Evolutionary conservation across 805 yeast genomes (phyloP).

Genomic region (Priceomyces carsonii): DNA sequence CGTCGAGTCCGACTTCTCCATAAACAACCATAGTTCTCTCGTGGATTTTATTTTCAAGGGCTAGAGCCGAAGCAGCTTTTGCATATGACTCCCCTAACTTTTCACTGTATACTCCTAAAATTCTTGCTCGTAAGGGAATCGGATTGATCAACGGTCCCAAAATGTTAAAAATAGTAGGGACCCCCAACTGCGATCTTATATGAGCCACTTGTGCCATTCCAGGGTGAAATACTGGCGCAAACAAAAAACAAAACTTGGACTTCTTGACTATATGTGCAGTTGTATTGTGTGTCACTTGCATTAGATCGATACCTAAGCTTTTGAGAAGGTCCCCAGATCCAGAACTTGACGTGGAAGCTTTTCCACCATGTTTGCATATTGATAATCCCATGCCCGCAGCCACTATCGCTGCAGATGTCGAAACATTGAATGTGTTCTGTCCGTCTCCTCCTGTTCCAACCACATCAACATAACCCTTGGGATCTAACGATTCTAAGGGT

Average conservation of each 20-base stretch:
- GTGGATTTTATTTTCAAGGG: slow-evolving; percentile 46
- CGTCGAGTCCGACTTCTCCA: slow-evolving; percentile 92
- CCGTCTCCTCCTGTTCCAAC: slow-evolving; percentile 99
- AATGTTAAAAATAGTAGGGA: slow-evolving; percentile 92
- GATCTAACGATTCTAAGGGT: slow-evolving; percentile 43
- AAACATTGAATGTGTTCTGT: slow-evolving; percentile 93
- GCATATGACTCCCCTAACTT: slow-evolving; percentile 82
- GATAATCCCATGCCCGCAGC: slow-evolving; percentile 84
- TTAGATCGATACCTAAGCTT: slow-evolving; percentile 79
- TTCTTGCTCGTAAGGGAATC: slow-evolving; percentile 73
- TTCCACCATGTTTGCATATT: slow-evolving; percentile 96
- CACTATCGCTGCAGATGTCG: slow-evolving; percentile 92
- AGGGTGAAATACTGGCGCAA: slow-evolving; percentile 93
- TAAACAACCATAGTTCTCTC: slow-evolving; percentile 80
- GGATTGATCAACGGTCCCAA: slow-evolving; percentile 95
- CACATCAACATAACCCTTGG: slow-evolving; percentile 70
- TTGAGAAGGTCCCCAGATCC: slow-evolving; percentile 92
- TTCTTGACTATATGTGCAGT: slow-evolving; percentile 59
- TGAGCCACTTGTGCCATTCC: slow-evolving; percentile 84
- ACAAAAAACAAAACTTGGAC: slow-evolving; percentile 64
- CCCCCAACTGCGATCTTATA: slow-evolving; percentile 75
- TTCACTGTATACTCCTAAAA: slow-evolving; percentile 87
- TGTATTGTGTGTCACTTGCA: slow-evolving; percentile 61
- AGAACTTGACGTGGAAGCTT: slow-evolving; percentile 88
- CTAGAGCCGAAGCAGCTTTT: slow-evolving; percentile 68